phyloP scores from a whole-genome alignment of 306 rosid genomes.

The Urtica urens region DNA sequence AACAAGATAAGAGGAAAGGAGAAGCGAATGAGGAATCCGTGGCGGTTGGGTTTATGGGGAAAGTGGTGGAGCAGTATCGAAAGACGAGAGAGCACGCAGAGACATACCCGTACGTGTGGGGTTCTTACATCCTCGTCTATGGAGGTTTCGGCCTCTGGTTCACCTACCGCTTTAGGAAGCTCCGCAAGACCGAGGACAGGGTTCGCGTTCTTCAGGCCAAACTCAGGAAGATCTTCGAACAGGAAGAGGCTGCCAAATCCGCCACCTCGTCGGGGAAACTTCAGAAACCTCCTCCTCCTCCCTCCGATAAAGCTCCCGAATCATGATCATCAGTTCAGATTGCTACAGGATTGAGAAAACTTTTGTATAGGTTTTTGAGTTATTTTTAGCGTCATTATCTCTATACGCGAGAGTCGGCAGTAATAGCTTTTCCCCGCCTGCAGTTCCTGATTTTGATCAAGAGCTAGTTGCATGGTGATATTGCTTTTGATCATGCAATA shows the following conservation, averaged over 20 bases:
- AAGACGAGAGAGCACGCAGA: slow-evolving; percentile 56
- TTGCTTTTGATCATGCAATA: too few relatives aligned
- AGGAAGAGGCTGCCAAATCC: slow-evolving; percentile 39
- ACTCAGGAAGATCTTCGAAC: slow-evolving; percentile 43
- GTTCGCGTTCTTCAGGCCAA: slow-evolving; percentile 49
- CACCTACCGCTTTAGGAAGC: slow-evolving; percentile 72
- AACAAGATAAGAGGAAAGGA: slow-evolving; percentile 18
- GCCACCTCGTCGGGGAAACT: slow-evolving; percentile 30
- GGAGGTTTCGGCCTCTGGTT: slow-evolving; percentile 64
- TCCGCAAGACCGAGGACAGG: slow-evolving; percentile 63
- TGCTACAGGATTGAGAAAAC: too few relatives aligned
- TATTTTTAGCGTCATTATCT: too few relatives aligned
- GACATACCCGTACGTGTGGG: slow-evolving; percentile 82
- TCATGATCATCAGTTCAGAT: too few relatives aligned
- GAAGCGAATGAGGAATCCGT: slow-evolving; percentile 33
- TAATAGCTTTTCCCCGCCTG: too few relatives aligned
- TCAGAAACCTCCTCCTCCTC: slow-evolving; percentile 30
- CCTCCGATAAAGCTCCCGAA: slow-evolving; percentile 22
- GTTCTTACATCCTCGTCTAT: slow-evolving; percentile 61
- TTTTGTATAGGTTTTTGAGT: too few relatives aligned
- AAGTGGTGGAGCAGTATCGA: slow-evolving; percentile 36
- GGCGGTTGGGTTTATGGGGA: slow-evolving; percentile 25
- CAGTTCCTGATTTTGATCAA: too few relatives aligned
- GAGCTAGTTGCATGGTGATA: too few relatives aligned
- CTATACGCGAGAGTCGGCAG: too few relatives aligned